Base-by-base conservation (phyloP, 1,284 basidiomycete species). In the Amylostereum areolatum region DNA sequence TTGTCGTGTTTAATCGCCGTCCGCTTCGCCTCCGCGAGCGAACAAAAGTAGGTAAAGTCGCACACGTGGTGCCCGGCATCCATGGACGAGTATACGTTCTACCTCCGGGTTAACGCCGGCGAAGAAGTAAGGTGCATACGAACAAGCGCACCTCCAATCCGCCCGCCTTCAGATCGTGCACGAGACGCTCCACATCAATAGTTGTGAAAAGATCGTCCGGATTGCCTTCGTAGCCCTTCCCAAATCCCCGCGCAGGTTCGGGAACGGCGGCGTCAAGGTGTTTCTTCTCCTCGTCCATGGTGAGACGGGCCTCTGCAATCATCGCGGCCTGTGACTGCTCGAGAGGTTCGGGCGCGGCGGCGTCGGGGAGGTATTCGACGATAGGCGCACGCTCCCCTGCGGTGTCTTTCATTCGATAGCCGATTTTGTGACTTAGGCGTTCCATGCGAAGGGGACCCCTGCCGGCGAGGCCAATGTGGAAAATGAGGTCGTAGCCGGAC, bases 31-130 rank as follows among this genome's bases (percentile, higher is more conserved):
- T 87, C 85, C 5, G 83, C 84, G n/a, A 89, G 72, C 6, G 85
- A 88, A 59, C 85, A 85, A 59, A 85, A 89, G 62, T 85, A 87
- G 52, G 83, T 76, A 64, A 84, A 89, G 66, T 89, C 86, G 62
- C 80, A 83, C n/a, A 88, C 68, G 63, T 82, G 87, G 59, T 83
- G 85, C 0, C 86, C 86, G 24, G 85, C 82, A 59, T 89, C 85
- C 72, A 82, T 77, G 1, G 85, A 88, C 25, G 80, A 74, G 59
- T 81, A 79, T n/a, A 85, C 76, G 63, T 81, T 70, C 81, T 85
- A 57, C 35, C 39, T 44, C 41, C 47, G 36, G 25, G 48, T 54
- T 37, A 52, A 25, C 47, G 53, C 48, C 52, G 31, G 31, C 48
- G 30, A 44, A 48, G 27, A 27, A 43, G 33, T 35, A 8, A 8